Evolutionary conservation across 2,329 filamentous ascomycete species (phyloP).

Genomic region (Exophiala calicioides): DNA sequence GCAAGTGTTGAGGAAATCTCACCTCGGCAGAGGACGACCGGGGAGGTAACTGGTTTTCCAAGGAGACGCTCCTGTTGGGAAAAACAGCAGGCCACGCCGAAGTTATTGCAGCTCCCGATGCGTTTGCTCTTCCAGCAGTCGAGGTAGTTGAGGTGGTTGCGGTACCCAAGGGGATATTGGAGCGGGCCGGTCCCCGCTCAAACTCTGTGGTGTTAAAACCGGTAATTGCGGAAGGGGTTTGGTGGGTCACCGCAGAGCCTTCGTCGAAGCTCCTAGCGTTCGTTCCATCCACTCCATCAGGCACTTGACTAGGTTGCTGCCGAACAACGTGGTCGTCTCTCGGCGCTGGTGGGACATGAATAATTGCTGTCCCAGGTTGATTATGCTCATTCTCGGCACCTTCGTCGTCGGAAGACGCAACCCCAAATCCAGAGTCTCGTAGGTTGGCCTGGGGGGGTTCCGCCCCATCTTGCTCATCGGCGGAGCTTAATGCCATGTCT

Average conservation of each 20-base stretch:
- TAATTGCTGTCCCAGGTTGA: too few relatives aligned
- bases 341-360: too few relatives aligned
- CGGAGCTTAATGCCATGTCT: constrained; percentile 17
- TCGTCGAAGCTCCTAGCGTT: constrained; percentile 4
- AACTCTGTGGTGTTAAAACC: too few relatives aligned
- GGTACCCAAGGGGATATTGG: constrained; percentile 2
- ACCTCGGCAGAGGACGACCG: constrained; percentile 7
- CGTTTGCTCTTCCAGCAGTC: not conserved
- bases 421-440: constrained; percentile 24
- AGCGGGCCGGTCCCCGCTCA: constrained; percentile 4
- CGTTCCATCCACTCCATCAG: not conserved
- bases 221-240: constrained; percentile 1
- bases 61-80: constrained; percentile 15
- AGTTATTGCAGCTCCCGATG: constrained; percentile 4
- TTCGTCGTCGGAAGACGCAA: constrained; percentile 12
- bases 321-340: too few relatives aligned
- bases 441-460: constrained; percentile 6
- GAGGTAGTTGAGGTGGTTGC: too few relatives aligned
- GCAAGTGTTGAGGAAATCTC: constrained; percentile 15
- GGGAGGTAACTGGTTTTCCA: constrained; percentile 7
- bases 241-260: constrained; percentile 13
- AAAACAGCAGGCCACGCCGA: constrained; percentile 20
- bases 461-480: constrained; percentile 6
- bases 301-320: too few relatives aligned
- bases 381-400: constrained; percentile 7